Evolutionary conservation across 2,329 filamentous ascomycete species (phyloP).

Genomic region (Paecilomyces niveus): DNA sequence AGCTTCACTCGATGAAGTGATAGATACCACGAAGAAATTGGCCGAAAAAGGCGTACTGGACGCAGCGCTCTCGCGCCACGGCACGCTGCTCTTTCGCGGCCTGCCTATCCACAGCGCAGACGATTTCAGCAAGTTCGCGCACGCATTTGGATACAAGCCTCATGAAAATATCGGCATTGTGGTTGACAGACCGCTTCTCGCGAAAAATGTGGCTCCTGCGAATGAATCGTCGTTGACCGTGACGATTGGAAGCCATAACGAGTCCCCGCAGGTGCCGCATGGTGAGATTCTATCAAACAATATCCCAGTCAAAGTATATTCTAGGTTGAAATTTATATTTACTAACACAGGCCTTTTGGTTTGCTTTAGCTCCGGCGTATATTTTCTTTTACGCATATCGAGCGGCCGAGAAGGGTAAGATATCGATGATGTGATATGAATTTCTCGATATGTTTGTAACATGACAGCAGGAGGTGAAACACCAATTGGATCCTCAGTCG

Average conservation of each 20-base stretch:
- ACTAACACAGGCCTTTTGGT: too few relatives aligned
- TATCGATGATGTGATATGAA: too few relatives aligned
- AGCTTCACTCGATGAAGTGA: constrained; percentile 24
- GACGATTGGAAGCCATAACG: constrained; percentile 46
- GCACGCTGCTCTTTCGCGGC: constrained; percentile 41
- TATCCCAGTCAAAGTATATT: too few relatives aligned
- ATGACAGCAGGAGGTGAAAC: constrained; percentile 30
- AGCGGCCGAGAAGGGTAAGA: constrained; percentile 17
- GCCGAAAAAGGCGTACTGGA: constrained; percentile 28
- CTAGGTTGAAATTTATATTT: too few relatives aligned
- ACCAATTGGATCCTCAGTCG: constrained; percentile 43
- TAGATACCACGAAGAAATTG: constrained; percentile 32
- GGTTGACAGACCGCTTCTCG: constrained; percentile 38
- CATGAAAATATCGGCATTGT: constrained; percentile 49
- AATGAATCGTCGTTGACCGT: constrained; percentile 45
- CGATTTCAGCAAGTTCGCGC: constrained; percentile 44
- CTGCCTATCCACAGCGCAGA: constrained; percentile 39
- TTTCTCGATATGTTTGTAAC: too few relatives aligned
- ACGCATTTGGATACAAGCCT: constrained; percentile 42
- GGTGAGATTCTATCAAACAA: constrained; percentile 6
- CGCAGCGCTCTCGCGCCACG: constrained; percentile 38
- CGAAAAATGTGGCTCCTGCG: constrained; percentile 41
- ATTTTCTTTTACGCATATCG: constrained; percentile 44
- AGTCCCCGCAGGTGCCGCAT: constrained; percentile 46
- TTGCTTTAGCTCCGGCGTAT: constrained; percentile 35